A percentile compares a stretch with the other conserved stretches of the same genome.
phyloP scores from a whole-genome alignment of 139 green algal species.

The Raphidocelis subcapitata region DNA sequence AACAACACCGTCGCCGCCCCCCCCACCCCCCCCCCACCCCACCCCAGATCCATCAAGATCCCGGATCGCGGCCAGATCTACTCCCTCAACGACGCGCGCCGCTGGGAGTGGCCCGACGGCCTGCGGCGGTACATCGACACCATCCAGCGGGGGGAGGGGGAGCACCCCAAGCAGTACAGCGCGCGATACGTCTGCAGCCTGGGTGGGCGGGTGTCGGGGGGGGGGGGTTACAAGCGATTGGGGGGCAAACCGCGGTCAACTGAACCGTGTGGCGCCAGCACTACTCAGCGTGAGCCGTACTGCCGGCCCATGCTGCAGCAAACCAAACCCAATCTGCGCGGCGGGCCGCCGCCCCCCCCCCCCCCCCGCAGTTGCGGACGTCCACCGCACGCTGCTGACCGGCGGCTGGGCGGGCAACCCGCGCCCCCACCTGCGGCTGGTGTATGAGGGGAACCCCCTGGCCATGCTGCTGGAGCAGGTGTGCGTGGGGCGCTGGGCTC shows the following conservation, averaged over 20 bases:
- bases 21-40: too few species aligned
- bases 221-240: too few species aligned
- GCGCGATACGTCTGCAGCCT: constrained; percentile 71
- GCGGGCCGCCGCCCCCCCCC: too few species aligned
- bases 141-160: constrained; percentile 55
- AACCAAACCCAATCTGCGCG: too few species aligned
- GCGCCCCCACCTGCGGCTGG: constrained; percentile 57
- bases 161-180: constrained; percentile 71
- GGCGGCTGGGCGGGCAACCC: constrained; percentile 59
- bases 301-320: too few species aligned
- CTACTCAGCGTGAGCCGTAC: too few species aligned
- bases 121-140: constrained; percentile 64
- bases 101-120: constrained; percentile 63
- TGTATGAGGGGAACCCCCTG: constrained; percentile 72
- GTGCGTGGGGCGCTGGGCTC: constrained; percentile 2
- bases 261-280: too few species aligned
- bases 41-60: constrained; percentile 52
- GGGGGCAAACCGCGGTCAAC: too few species aligned
- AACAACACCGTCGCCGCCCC: too few species aligned
- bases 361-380: constrained; percentile 40
- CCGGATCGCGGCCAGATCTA: constrained; percentile 71
- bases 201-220: too few species aligned
- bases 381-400: constrained; percentile 69
- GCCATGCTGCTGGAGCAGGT: constrained; percentile 56
- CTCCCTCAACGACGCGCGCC: constrained; percentile 77